Base-by-base conservation (phyloP, 2,329 filamentous ascomycete species). In the Fusarium proliferatum region DNA sequence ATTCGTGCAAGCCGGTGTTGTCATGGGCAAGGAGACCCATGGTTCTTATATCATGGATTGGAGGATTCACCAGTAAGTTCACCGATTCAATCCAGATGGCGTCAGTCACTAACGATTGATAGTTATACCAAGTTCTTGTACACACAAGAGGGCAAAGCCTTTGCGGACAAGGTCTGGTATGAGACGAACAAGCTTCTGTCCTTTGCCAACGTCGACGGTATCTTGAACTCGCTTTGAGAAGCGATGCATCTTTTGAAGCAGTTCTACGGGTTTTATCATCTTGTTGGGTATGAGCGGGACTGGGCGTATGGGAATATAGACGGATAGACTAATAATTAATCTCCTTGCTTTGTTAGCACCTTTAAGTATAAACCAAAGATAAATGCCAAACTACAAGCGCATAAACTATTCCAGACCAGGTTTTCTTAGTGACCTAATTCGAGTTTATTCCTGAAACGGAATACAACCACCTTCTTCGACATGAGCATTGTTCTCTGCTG, bases 111-210 rank as follows among this genome's bases (percentile, higher is more conserved):
- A 56, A 77, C 41, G 6, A 17, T 28, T 3, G 16, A 5, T 19
- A 51, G 48, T 19, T 82, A 81, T 49, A 74, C 80, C 3, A 63
- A 71, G 17, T 73, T 79, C 8, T 62, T 81, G 15, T 84, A 85
- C 36, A 80, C 76, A 0, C 61, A 78, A 1, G 79, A 84, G 28
- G 83, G 83, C 1, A 78, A 79, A 30, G 67, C 73, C 4, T 65
- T 83, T 23, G 81, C 71, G n/a, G 77, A 84, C 5, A 76, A 75
- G 21, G 60, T 85, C 6, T 86, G 84, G 84, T 69, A 79, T 1
- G 82, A 84, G 69, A 84, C 82, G 11, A 63, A 84, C 52, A 58
- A 72, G 5, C 79, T 81, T 38, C 77, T 84, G n/a, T 77, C 76
- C 1, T 84, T 84, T 71, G 79, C 77, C 23, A 59, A 76, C 28